These are phyloP conservation scores for Pythium volutum DNA, from an alignment of 352 stramenopile species.

Conservation along the genomic window DNA sequence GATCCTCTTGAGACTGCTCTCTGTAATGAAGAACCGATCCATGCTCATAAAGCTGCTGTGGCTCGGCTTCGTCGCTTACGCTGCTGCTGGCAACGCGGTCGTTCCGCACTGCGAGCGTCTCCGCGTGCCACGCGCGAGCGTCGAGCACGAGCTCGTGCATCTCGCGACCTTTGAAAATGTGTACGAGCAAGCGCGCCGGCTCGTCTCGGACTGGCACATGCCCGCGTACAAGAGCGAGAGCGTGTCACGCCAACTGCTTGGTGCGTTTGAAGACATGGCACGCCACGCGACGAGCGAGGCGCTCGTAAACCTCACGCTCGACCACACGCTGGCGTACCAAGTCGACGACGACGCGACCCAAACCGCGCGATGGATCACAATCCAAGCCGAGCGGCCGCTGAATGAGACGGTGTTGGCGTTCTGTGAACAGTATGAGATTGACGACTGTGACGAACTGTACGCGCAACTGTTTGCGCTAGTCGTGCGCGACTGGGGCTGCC, in stretches of 20 bases:
- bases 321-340: conserved; percentile 46
- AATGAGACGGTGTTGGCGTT: conserved; percentile 27
- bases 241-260: conserved; percentile 29
- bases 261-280: conserved; percentile 45
- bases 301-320: conserved; percentile 58
- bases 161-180: conserved; percentile 13
- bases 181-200: neutral
- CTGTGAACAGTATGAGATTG: conserved; percentile 27
- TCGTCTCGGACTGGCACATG: neutral
- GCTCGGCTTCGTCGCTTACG: neutral
- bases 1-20: neutral
- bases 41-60: neutral
- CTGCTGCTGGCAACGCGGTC: neutral
- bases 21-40: neutral
- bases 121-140: conserved; percentile 12
- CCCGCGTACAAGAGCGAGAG: conserved; percentile 15
- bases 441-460: conserved; percentile 18
- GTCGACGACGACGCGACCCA: conserved; percentile 16
- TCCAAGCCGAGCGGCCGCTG: conserved; percentile 35
- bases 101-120: conserved; percentile 13
- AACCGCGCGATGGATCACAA: conserved; percentile 16
- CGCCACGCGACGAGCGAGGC: conserved; percentile 36
- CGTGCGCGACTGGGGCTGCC: conserved; percentile 48
- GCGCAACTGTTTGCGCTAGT: conserved; percentile 28
- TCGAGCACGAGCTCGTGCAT: conserved; percentile 20